Conservation (phyloP, 306 rosid genomes). For the Cucumis hystrix region DNA sequence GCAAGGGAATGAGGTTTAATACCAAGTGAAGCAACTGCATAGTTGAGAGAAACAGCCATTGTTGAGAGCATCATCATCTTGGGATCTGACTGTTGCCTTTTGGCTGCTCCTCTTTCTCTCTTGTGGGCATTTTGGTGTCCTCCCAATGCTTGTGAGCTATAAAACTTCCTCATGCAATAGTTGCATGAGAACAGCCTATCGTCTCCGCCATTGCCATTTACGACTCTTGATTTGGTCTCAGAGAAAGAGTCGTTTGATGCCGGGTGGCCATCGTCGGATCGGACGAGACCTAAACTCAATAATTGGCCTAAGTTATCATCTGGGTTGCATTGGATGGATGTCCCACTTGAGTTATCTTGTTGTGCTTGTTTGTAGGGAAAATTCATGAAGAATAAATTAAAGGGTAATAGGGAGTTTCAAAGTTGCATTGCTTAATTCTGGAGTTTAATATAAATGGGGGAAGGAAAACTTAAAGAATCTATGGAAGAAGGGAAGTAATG, state of each 20-base stretch:
- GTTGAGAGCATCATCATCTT: constrained; percentile 25
- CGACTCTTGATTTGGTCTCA: background rate
- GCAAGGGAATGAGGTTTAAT: constrained; percentile 49
- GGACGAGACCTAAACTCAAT: constrained; percentile 48
- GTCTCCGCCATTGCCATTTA: background rate
- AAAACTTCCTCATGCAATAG: background rate
- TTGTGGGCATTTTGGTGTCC: constrained; percentile 2
- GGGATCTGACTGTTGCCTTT: constrained; percentile 19
- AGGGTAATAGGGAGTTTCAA: background rate
- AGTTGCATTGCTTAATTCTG: background rate
- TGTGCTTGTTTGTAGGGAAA: background rate
- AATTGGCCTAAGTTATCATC: constrained; percentile 36
- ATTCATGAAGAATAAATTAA: background rate
- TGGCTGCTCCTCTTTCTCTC: constrained; percentile 1
- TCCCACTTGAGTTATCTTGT: background rate
- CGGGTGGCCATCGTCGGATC: background rate
- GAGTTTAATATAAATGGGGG: background rate
- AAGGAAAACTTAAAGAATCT: background rate
- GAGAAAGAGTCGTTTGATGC: background rate
- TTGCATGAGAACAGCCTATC: background rate
- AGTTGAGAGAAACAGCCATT: constrained; percentile 22
- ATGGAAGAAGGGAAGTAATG: background rate
- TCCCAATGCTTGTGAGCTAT: constrained; percentile 4
- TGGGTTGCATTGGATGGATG: background rate
- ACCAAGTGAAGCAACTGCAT: constrained; percentile 25